These are phyloP conservation scores for Solanum hybrid DNA, from an alignment of 305 asterid species.

Conservation along the genomic window DNA sequence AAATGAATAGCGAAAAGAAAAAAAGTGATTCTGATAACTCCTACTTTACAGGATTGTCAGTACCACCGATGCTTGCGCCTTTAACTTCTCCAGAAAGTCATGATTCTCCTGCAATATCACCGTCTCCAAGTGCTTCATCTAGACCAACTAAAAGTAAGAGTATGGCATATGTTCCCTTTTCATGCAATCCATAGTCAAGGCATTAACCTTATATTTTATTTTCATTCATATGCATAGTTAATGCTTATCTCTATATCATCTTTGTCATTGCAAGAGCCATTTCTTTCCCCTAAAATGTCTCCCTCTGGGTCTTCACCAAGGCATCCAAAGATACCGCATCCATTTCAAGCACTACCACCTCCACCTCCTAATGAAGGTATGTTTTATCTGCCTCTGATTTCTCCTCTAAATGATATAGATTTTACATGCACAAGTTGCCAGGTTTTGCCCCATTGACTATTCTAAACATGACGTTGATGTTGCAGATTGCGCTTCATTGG, in stretches of 20 bases:
- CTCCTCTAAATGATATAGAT: neutral
- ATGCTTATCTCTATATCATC: conserved; percentile 22
- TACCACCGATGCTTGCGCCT: conserved; percentile 26
- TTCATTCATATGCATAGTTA: conserved; percentile 8
- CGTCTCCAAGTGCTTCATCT: conserved; percentile 33
- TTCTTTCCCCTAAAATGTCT: conserved; percentile 40
- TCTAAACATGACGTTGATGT: conserved; percentile 9
- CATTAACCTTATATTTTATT: neutral
- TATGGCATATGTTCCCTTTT: conserved; percentile 10
- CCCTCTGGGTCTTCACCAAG: conserved; percentile 35
- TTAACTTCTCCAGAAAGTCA: conserved; percentile 20
- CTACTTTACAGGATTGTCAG: conserved; percentile 30
- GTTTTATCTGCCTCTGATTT: conserved; percentile 5
- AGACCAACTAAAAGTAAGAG: conserved; percentile 35
- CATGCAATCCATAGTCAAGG: neutral
- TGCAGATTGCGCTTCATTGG: conserved; percentile 64
- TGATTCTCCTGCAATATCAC: conserved; percentile 36
- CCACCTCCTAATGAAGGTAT: conserved; percentile 89
- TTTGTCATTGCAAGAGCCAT: conserved; percentile 46
- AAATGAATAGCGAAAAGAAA: neutral
- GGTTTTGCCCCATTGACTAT: conserved; percentile 6
- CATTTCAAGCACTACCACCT: conserved; percentile 70
- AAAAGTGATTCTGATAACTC: conserved; percentile 3
- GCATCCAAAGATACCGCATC: conserved; percentile 49
- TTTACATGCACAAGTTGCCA: neutral